Base-by-base conservation (phyloP, 345 rosid species). In the Physaria fendleri region DNA sequence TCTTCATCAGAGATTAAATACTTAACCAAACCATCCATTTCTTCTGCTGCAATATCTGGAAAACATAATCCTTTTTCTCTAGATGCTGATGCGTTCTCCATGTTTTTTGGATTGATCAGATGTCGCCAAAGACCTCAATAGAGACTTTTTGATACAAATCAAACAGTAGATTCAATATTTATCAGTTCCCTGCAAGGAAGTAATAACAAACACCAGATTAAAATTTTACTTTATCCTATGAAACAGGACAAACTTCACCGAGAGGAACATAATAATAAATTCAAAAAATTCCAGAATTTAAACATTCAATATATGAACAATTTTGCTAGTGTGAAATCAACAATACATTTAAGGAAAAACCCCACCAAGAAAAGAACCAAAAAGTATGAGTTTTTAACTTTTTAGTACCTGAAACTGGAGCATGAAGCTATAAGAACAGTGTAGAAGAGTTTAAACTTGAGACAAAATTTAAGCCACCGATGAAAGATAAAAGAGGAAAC, bases 21-120 rank as follows among this genome's bases (percentile, higher is more conserved):
- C 73, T 67, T 76, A 6, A 69, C 49, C 53, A 56, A 48, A 62
- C 45, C 49, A 62, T 87, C 90, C 45, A 49, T 59, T 52, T 74
- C 95, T 54, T 78, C 54, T 42, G 61, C 60, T 6, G 75, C 75
- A 15, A 82, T 41, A 65, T 64, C 65, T 78, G 76, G 78, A 59
- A 45, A 77, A 63, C 67, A 60, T 6, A 59, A 54, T 17, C 78
- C 88, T 69, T 78, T 78, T 51, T 71, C 85, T 64, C 76, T 82
- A 3, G 81, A 56, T 9, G 90, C 65, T 71, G 66, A 79, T 49
- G 69, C 65, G 63, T 73, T 51, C 10, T 91, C 94, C 98, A 91
- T 87, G 62, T 4, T 7, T 12, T 34, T 34, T 34, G 11, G 13
- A 1, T 18, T 39, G 52, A 23, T 4, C 14, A 63, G 12, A 44